These are phyloP conservation scores for Rosellinia necatrix DNA, from an alignment of 2,329 filamentous ascomycete genomes.

Conservation along the genomic window DNA sequence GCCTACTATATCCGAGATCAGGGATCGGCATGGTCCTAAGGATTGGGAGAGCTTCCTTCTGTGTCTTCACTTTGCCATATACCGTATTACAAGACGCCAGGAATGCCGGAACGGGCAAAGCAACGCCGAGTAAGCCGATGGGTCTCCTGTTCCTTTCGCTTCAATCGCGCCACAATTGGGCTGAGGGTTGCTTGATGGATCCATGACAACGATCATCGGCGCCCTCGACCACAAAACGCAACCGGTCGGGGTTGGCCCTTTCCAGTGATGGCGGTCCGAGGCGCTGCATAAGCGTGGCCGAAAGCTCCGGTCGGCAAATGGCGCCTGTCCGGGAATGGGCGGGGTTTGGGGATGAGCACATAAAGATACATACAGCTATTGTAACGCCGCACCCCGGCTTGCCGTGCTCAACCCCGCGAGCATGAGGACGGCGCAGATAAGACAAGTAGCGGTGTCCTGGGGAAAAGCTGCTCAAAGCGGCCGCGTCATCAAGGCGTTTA, in stretches of 20 bases:
- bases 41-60: no score
- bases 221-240: no score
- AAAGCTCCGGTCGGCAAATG: conserved; percentile 5
- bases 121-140: no score
- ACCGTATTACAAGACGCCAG: no score
- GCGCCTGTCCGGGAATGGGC: neutral
- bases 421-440: conserved; percentile 2
- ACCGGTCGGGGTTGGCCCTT: neutral
- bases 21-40: no score
- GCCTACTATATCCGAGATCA: no score
- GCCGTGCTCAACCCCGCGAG: neutral
- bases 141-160: no score
- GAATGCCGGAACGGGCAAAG: no score
- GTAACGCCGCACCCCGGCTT: neutral
- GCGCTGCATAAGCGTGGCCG: conserved; percentile 4
- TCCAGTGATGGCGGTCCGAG: neutral
- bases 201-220: no score
- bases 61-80: no score
- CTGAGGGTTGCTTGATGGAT: no score
- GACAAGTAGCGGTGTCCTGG: neutral
- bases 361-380: conserved; percentile 2
- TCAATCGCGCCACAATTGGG: no score
- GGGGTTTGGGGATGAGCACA: conserved; percentile 11
- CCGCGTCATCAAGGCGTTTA: conserved; percentile 6
- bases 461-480: neutral